These are phyloP conservation scores for Trametes polyzona DNA, from an alignment of 1,284 basidiomycete species.

Conservation along the genomic window DNA sequence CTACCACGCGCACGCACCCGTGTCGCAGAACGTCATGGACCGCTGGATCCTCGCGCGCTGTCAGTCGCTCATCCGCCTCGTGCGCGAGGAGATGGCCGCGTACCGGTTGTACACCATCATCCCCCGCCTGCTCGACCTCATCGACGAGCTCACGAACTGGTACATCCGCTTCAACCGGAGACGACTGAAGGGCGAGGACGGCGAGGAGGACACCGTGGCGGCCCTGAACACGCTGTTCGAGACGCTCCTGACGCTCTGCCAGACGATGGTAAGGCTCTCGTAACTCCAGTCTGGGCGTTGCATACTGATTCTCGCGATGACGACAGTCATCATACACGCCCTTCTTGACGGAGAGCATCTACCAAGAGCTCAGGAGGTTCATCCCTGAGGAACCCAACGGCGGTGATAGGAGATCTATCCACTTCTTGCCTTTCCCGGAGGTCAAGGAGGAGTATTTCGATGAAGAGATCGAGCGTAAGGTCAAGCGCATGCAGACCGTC, in stretches of 20 bases:
- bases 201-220: slow-evolving; percentile 84
- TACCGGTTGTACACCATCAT: slow-evolving; percentile 99
- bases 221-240: slow-evolving; percentile 98
- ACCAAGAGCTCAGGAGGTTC: slow-evolving; percentile 87
- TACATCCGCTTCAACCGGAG: slow-evolving; percentile 99
- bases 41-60: slow-evolving; percentile 97
- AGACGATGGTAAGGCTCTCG: slow-evolving; percentile 78
- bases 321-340: slow-evolving; percentile 94
- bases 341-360: slow-evolving; percentile 97
- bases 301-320: slow-evolving; percentile 5
- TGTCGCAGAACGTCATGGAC: slow-evolving; percentile 96
- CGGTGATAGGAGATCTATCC: slow-evolving; percentile 88
- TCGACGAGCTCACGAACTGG: slow-evolving; percentile 99
- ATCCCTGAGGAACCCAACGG: slow-evolving; percentile 77
- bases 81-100: slow-evolving; percentile 94
- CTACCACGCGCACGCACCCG: slow-evolving; percentile 87
- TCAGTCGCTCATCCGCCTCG: slow-evolving; percentile 93
- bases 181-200: slow-evolving; percentile 94
- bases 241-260: slow-evolving; percentile 90
- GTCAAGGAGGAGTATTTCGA: slow-evolving; percentile 97
- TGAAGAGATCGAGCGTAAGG: slow-evolving; percentile 93
- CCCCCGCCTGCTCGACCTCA: slow-evolving; percentile 88
- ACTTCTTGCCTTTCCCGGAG: slow-evolving; percentile 94
- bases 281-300: background rate
- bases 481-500: slow-evolving; percentile 92